These are phyloP conservation scores for Candida railenensis DNA, from an alignment of 805 yeast species.

Conservation along the genomic window DNA sequence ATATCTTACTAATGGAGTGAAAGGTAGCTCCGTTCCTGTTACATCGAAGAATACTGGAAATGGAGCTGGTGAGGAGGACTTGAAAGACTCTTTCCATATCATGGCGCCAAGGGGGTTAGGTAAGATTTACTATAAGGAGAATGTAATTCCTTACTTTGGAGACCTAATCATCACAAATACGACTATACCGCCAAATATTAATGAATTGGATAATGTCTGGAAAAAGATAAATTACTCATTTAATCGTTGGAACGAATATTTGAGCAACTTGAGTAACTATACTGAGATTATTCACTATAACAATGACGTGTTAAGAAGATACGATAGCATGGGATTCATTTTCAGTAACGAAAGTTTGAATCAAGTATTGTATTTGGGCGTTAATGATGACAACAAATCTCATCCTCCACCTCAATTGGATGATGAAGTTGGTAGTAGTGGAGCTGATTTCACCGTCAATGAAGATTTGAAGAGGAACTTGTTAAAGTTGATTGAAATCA, in stretches of 20 bases:
- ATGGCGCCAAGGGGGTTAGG: constrained; percentile 90
- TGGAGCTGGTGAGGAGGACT: constrained; percentile 4
- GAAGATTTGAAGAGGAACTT: constrained; percentile 38
- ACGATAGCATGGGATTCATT: constrained; percentile 41
- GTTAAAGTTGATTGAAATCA: constrained; percentile 43
- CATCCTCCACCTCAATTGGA: constrained; percentile 14
- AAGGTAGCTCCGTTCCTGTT: constrained; percentile 5
- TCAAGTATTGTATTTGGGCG: constrained; percentile 41
- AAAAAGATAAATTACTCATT: constrained; percentile 70
- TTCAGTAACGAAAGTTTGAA: constrained; percentile 44
- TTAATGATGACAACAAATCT: constrained; percentile 25
- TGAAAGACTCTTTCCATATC: constrained; percentile 58
- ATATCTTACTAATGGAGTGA: constrained; percentile 43
- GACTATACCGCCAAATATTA: constrained; percentile 29
- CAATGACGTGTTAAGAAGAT: constrained; percentile 38
- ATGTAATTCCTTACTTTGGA: constrained; percentile 88
- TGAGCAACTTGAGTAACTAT: constrained; percentile 47
- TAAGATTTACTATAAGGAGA: constrained; percentile 65
- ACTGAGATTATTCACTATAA: constrained; percentile 38
- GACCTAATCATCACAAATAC: constrained; percentile 62
- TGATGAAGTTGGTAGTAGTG: constrained; percentile 2
- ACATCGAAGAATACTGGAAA: constrained; percentile 4
- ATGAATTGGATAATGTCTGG: constrained; percentile 63
- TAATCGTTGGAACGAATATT: constrained; percentile 78
- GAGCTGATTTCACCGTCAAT: constrained; percentile 6